Percentiles rank a stretch among this genome's conserved stretches.
Conservation (phyloP, 305 asterid genomes). For the Petunia hybrid region DNA sequence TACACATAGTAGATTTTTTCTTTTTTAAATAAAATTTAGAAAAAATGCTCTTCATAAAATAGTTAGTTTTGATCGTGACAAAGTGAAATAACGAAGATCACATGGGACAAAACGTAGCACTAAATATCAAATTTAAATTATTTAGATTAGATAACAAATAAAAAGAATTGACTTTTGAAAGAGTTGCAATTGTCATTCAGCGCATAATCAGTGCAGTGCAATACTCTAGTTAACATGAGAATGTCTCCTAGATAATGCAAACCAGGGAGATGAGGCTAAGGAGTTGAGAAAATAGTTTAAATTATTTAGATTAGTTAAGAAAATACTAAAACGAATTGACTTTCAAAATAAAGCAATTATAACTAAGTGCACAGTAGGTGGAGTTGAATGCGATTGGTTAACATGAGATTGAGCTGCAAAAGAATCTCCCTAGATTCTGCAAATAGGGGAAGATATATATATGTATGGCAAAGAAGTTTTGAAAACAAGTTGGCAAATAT, state of each 20-base stretch:
- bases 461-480: background rate
- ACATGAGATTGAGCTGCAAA: too few relatives aligned
- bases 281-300: background rate
- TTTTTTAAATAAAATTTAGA: too few relatives aligned
- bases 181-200: conserved; percentile 9
- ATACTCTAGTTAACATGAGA: conserved; percentile 13
- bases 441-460: background rate
- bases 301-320: background rate
- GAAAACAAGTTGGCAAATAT: background rate
- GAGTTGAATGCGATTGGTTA: too few relatives aligned
- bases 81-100: background rate
- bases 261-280: background rate
- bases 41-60: too few relatives aligned
- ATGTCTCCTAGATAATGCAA: conserved; percentile 25
- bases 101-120: conserved; percentile 11
- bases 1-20: too few relatives aligned
- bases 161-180: conserved; percentile 26
- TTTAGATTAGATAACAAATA: conserved; percentile 12
- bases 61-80: too few relatives aligned
- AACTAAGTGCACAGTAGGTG: background rate
- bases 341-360: background rate
- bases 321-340: conserved; percentile 6
- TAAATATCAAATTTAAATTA: background rate
- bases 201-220: conserved; percentile 29
- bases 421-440: background rate